Evolutionary conservation across 495 filamentous ascomycete genomes (phyloP), one percentile per base, ranked within the genome.

Genomic region (Daldinia caldariorum): DNA sequence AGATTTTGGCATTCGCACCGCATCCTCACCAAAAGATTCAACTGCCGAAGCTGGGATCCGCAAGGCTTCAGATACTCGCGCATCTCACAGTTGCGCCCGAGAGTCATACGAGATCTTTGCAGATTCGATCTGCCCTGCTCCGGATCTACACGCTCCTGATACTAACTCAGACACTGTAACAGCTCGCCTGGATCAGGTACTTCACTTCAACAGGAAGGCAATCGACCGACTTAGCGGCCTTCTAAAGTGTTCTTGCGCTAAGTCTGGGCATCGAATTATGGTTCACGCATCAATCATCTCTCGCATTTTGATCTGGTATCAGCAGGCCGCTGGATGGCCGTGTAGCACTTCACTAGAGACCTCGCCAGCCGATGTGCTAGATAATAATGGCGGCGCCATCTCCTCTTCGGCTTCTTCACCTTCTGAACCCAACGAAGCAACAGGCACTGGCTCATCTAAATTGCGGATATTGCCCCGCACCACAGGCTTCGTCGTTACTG

Each of bases 231-330:
- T 47, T 1, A 47, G 43, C 22, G 43, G 43, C 9, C 16, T 22
- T 22, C 10, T 47, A 22, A 18, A 47, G 18, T 47, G 43, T 10
- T 47, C 43, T 22, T 47, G 43, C 43, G 43, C 43, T 0, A 47
- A 47, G 43, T 47, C 43, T 22, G 43, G 43, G 8, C 43, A 47
- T 22, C 18, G 43, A 47, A 16, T 47, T 22, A 47, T 47, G 43
- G 43, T 47, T 4, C 43, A 47, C 22, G 43, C 43, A 22, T 47
- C 43, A 47, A 47, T 47, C 43, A 47, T 47, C 18, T 47, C 43
- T 22, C 18, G 43, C 16, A 47, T 47, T 6, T 22, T 47, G 20
- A 47, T 47, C 18, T 47, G 43, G 43, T 47, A 47, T 22, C 43
- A 47, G 9, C 43, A 47, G 43, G 43, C 43, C 0, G 43, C 43